Evolutionary conservation across 192 early-diverging fungal genomes (phyloP).

Genomic region (Thamnidium elegans): DNA sequence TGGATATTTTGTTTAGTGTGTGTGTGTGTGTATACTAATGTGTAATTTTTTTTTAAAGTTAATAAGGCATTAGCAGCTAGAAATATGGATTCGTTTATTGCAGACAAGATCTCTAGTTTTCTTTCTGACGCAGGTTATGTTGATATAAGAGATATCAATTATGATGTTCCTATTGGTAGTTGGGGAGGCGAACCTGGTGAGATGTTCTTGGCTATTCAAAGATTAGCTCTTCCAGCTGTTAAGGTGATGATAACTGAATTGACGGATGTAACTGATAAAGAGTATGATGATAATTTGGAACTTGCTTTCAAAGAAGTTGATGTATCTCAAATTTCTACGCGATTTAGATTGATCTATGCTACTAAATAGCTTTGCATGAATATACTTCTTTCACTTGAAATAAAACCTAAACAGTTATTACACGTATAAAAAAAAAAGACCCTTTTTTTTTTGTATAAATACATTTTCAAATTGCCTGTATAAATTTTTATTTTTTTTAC

Average conservation of each 20-base stretch:
- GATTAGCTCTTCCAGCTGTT: constrained; percentile 29
- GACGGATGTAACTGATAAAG: not conserved
- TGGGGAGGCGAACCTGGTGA: constrained; percentile 30
- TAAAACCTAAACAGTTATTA: no score
- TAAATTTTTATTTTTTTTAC: no score
- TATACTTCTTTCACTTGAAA: no score
- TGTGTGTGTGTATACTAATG: not conserved
- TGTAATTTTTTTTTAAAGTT: constrained; percentile 16
- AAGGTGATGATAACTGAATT: constrained; percentile 29
- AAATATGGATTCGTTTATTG: constrained; percentile 31
- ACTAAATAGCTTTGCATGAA: not conserved
- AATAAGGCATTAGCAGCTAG: constrained; percentile 16
- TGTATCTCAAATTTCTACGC: constrained; percentile 8
- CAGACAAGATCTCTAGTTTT: constrained; percentile 20
- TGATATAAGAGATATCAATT: constrained; percentile 16
- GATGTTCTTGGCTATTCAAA: constrained; percentile 27
- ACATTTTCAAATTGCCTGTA: no score
- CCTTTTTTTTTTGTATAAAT: no score
- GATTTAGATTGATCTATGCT: constrained; percentile 27
- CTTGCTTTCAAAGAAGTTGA: constrained; percentile 13
- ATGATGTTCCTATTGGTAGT: constrained; percentile 27
- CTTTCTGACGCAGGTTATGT: constrained; percentile 20
- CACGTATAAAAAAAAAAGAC: no score
- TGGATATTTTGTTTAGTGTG: not conserved
- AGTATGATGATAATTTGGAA: constrained; percentile 11